phyloP scores from a whole-genome alignment of 192 early-diverging fungal species.

The Coemansia biformis region DNA sequence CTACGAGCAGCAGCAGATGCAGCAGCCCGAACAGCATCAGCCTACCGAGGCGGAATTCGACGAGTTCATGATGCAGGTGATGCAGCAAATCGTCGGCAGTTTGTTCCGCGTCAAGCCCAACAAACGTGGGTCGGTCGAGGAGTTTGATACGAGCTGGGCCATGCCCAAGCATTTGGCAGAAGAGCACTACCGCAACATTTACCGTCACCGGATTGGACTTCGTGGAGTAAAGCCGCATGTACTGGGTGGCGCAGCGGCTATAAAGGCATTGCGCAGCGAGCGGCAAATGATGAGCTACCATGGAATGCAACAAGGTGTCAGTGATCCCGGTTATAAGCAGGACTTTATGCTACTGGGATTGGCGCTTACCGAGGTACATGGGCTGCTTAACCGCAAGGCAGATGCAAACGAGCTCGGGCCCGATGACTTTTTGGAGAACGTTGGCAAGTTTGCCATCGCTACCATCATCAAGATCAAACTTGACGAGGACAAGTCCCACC shows the following conservation, averaged over 20 bases:
- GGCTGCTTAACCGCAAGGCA: constrained; percentile 25
- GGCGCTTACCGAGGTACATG: constrained; percentile 26
- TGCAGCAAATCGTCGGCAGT: no score
- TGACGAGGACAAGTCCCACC: constrained; percentile 12
- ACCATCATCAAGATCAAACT: constrained; percentile 43
- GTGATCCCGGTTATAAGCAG: constrained; percentile 8
- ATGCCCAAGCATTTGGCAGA: constrained; percentile 27
- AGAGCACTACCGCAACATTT: constrained; percentile 26
- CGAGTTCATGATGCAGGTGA: no score
- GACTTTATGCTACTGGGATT: constrained; percentile 39
- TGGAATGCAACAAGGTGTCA: neutral
- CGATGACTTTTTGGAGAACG: constrained; percentile 27
- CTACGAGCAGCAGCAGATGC: no score
- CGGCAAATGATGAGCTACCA: constrained; percentile 1
- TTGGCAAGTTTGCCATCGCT: constrained; percentile 34
- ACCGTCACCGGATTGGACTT: constrained; percentile 8
- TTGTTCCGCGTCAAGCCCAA: no score
- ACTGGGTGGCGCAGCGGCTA: constrained; percentile 37
- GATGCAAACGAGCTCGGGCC: constrained; percentile 6
- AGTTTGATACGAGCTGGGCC: constrained; percentile 27
- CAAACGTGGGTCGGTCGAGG: constrained; percentile 7
- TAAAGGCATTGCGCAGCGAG: constrained; percentile 24
- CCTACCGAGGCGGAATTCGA: no score
- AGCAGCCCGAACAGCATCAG: no score
- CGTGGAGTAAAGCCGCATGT: constrained; percentile 13